These are phyloP conservation scores for Saccharomycopsis amapae DNA, from an alignment of 805 yeast species.

Conservation along the genomic window DNA sequence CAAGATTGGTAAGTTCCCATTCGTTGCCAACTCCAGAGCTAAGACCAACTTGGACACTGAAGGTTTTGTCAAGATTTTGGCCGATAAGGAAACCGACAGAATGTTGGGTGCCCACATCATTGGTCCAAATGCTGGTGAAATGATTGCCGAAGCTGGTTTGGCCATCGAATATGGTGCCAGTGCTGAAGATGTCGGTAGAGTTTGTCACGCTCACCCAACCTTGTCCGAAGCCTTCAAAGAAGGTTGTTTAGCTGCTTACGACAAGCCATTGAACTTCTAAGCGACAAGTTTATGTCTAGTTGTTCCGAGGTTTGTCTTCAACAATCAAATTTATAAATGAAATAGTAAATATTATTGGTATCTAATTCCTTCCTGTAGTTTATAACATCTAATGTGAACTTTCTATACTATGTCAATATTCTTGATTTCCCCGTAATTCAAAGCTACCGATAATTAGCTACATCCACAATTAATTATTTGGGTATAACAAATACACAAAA, in stretches of 20 bases:
- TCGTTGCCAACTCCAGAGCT: constrained; percentile 98
- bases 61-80: constrained; percentile 91
- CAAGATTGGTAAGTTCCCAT: constrained; percentile 97
- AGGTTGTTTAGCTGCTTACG: constrained; percentile 90
- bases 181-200: constrained; percentile 95
- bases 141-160: constrained; percentile 97
- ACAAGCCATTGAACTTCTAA: constrained; percentile 83
- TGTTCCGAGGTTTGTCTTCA: too few species aligned
- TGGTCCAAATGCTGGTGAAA: constrained; percentile 98
- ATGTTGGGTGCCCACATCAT: constrained; percentile 93
- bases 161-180: constrained; percentile 99
- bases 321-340: too few species aligned
- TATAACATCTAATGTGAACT: too few species aligned
- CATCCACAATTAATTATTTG: too few species aligned
- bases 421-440: too few species aligned
- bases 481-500: too few species aligned
- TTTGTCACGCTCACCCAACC: constrained; percentile 99
- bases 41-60: constrained; percentile 96
- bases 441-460: too few species aligned
- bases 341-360: too few species aligned
- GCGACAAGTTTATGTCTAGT: too few species aligned
- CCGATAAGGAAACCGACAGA: constrained; percentile 97
- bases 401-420: too few species aligned
- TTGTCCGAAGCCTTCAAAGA: constrained; percentile 97
- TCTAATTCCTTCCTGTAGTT: too few species aligned